Conservation (phyloP, 768 basidiomycete genomes). For the Boletus patriciae region DNA sequence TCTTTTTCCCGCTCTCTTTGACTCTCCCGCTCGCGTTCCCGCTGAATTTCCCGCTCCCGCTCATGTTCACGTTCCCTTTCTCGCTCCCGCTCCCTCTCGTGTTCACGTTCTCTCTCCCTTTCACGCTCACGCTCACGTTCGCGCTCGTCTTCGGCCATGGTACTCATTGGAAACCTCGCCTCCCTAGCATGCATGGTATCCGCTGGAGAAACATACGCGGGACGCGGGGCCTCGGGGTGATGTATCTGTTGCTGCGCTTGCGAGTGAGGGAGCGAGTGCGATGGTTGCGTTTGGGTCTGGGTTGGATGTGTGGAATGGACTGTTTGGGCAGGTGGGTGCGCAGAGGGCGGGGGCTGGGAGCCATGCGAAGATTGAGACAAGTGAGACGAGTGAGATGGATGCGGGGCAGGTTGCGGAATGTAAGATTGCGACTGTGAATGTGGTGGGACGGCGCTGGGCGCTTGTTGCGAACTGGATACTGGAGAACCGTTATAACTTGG, state of each 20-base stretch:
- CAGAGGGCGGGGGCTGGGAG: constrained; percentile 11
- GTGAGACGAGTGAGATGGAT: constrained; percentile 14
- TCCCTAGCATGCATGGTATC: constrained; percentile 32
- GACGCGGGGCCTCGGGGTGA: constrained; percentile 23
- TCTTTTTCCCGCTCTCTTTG: constrained; percentile 25
- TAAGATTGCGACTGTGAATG: constrained; percentile 33
- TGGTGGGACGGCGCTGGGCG: constrained; percentile 3
- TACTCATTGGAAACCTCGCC: constrained; percentile 9
- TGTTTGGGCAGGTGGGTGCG: constrained; percentile 17
- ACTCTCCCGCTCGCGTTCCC: constrained; percentile 23
- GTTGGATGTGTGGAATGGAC: constrained; percentile 14
- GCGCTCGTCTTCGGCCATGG: constrained; percentile 19
- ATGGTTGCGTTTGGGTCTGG: constrained; percentile 25
- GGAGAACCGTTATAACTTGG: constrained; percentile 18
- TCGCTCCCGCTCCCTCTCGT: constrained; percentile 20
- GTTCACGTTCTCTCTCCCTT: constrained; percentile 22
- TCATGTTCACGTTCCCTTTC: constrained; percentile 23
- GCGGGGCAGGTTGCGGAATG: constrained; percentile 10
- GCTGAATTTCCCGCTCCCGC: constrained; percentile 19
- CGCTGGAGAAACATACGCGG: constrained; percentile 29
- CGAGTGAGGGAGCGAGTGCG: constrained; percentile 29
- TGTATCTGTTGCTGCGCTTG: constrained; percentile 30
- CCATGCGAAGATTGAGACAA: constrained; percentile 18
- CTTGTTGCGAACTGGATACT: constrained; percentile 18
- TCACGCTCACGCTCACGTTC: constrained; percentile 24